Base-by-base conservation (phyloP, 768 basidiomycete species). In the Termitomyces titanicus region DNA sequence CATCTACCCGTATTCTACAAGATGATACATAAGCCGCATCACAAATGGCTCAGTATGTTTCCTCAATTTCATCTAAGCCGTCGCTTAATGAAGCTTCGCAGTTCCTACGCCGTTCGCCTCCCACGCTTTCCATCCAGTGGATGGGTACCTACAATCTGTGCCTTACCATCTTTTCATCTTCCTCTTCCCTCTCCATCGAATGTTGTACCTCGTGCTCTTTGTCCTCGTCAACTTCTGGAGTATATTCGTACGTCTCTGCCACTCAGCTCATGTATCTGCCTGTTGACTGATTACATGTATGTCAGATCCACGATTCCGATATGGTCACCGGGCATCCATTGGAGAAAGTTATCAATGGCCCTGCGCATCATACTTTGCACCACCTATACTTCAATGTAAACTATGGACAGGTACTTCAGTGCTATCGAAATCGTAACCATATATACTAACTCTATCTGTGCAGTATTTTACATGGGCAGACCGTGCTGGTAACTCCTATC, bases 401-500 rank as follows among this genome's bases (percentile, higher is more conserved):
- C 76, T 96, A 94, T 70, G 94, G 94, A 22, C 92, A 94, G 78
- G 86, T 87, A 68, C 61, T 75, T 63, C 24, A 44, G 48, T 38
- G 42, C 48, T 10, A 52, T 17, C 42, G 3, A n/a, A 45, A 15
- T 3, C 15, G 17, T n/a, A 33, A 20, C 13, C 13, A 35, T 42
- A 13, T 17, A 50, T n/a, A 31, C 43, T 48, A 34, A 53, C 57
- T 49, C 46, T 47, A 5, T 49, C 63, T 66, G 27, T 61, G 59
- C 58, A 97, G 87, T 99, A 98, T 76, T 98, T 98, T 70, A 97
- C 94, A 37, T 95, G 89, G 86, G 92, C 92, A 18, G 97, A 98
- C 70, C 83, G 85, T 44, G 77, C 76, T 53, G 86, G 85, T 53
- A 85, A 84, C 44, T 94, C 94, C 13, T 98, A 98, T 73, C 88